Evolutionary conservation across 805 yeast genomes (phyloP), one percentile per base, ranked within the genome.

Genomic region (Candida ponderosae): DNA sequence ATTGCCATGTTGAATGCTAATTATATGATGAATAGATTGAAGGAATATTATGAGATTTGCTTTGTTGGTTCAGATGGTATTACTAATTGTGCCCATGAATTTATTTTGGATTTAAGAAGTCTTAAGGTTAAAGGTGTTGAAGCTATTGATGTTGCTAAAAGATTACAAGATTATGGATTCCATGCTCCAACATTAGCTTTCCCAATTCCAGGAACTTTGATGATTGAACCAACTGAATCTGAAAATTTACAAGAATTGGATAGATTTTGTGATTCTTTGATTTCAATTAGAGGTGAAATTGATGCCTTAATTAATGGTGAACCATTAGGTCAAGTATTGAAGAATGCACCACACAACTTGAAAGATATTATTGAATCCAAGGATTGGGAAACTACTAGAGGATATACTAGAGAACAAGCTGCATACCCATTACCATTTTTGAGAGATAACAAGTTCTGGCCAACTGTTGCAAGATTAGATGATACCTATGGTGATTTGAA

Each of bases 171-270:
- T 64, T 93, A 90, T 59, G 96, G 97, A 1, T 93, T 93, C 77
- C 98, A 93, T 62, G 96, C 96, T 1, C 98, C 98, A 44, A 93
- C 98, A 19, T 80, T 93, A 85, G 93, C 97, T 3, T 93, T 93
- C 85, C 98, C 98, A 9, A 95, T 93, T 36, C 90, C 97, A 5
- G 95, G 95, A 44, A 93, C 98, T 2, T 72, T 93, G 50, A 93
- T 93, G 98, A 78, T 93, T 45, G 98, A 93, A 66, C 98, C 98
- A 41, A 93, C 98, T 4, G 98, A 93, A 65, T 81, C 93, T 16
- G 98, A 93, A 65, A 78, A 87, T 54, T 63, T 81, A 53, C 84
- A 71, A 39, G 98, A 93, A 64, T 69, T 93, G 43, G 90, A 93
- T 62, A 74, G 97, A 53, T 90, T 93, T 62, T 80, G 88, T 39